Percentiles rank a stretch among this genome's conserved stretches.
These are phyloP conservation scores for Aspergillus leporis DNA, from an alignment of 495 filamentous ascomycete species.

Conservation along the genomic window DNA sequence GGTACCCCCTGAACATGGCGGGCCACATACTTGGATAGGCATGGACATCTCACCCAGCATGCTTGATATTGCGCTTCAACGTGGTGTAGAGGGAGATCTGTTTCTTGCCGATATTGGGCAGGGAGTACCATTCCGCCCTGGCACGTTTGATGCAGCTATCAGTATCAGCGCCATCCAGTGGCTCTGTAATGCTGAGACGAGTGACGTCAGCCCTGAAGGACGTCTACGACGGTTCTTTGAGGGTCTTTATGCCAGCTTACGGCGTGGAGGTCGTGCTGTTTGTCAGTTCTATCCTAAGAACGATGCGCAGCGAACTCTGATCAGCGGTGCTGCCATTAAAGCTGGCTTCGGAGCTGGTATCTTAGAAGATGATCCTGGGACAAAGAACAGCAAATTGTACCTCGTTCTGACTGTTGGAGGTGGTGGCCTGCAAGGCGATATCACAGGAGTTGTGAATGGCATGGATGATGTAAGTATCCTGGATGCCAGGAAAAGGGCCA, in stretches of 20 bases:
- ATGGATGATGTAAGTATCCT: slow-evolving; percentile 85
- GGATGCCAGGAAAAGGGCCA: slow-evolving; percentile 63
- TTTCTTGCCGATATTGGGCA: slow-evolving; percentile 93
- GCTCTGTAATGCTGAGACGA: slow-evolving; percentile 93
- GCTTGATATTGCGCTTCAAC: slow-evolving; percentile 87
- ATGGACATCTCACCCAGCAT: slow-evolving; percentile 94
- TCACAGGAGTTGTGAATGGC: slow-evolving; percentile 79
- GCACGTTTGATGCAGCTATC: slow-evolving; percentile 92
- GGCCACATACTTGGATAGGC: slow-evolving; percentile 89
- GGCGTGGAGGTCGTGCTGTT: slow-evolving; percentile 85
- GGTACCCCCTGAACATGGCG: slow-evolving; percentile 63
- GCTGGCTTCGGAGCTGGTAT: slow-evolving; percentile 96
- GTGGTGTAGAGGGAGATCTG: slow-evolving; percentile 89
- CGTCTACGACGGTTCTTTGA: slow-evolving; percentile 85
- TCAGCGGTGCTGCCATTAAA: slow-evolving; percentile 81
- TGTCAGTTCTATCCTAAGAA: slow-evolving; percentile 99
- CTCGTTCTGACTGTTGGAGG: slow-evolving; percentile 91
- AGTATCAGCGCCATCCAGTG: slow-evolving; percentile 94
- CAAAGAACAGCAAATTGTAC: slow-evolving; percentile 92
- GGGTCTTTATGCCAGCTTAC: slow-evolving; percentile 81
- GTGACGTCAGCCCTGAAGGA: slow-evolving; percentile 74
- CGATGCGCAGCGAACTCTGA: slow-evolving; percentile 86
- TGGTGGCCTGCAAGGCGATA: slow-evolving; percentile 72
- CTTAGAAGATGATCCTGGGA: slow-evolving; percentile 91
- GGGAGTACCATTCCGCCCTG: slow-evolving; percentile 89